Evolutionary conservation across 2,329 filamentous ascomycete genomes (phyloP), one percentile per base, ranked within the genome.

Genomic region (Arthrobotrys iridis): DNA sequence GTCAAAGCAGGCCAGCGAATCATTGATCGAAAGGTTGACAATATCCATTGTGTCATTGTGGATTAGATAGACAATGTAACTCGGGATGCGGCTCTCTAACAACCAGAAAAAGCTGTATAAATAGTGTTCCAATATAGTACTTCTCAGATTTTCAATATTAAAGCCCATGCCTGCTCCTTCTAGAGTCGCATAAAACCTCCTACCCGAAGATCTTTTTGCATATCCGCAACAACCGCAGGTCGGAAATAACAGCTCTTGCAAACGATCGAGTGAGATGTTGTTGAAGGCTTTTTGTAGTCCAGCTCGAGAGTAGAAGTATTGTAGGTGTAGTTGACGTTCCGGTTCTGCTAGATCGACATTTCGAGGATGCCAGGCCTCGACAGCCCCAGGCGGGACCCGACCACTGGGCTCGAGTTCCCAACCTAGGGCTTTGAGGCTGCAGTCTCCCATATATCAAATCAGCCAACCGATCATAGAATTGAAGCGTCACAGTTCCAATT

Each of bases 41-140:
- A 7, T 20, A 35, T 52, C 48, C 26, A 20, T 22, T 2, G 26
- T 1, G 33, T 35, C 7, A 35, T 52, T 52, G 48, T 35, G 26
- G n/a, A 52, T 3, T 52, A 52, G 48, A 52, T 52, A 52, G 26
- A 52, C 33, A 6, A 52, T 52, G 22, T 35, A 52, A 26, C 48
- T 33, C 2, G 48, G 48, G 10, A 35, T 22, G 10, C 26, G 8
- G 22, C 35, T 52, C 26, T 20, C 28, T 5, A 52, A 33, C 3
- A 52, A 28, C 48, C 28, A 52, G 6, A 35, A n/a, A 35, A 52
- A 52, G 22, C 2, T 52, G 20, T 7, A 35, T 7, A 52, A 15
- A 11, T 52, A 52, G 48, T 26, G 35, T 6, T 52, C 15, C n/a
- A 52, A 22, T 18, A 52, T 52, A 1, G 20, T n/a, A n/a, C n/a